Conservation (phyloP, 2,329 filamentous ascomycete species). For the Epichloe sp. region DNA sequence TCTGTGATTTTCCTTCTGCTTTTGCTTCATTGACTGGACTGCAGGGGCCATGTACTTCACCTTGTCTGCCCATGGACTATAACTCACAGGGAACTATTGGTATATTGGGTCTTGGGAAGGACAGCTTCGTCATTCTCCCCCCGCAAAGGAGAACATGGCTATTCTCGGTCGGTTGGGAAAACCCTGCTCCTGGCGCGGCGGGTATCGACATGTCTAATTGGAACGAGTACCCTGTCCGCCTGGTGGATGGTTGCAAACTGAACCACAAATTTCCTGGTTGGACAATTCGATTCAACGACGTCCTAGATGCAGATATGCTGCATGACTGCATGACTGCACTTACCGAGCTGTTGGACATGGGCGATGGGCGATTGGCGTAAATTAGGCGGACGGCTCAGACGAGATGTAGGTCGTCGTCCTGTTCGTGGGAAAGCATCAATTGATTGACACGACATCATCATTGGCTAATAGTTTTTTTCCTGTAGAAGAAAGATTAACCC, state of each 20-base stretch:
- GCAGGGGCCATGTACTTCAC: too few relatives aligned
- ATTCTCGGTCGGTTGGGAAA: constrained; percentile 1
- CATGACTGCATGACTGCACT: constrained; percentile 20
- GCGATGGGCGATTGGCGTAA: constrained; percentile 28
- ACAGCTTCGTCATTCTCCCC: too few relatives aligned
- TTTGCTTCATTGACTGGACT: too few relatives aligned
- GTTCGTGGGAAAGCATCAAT: too few relatives aligned
- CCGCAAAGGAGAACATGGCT: background rate
- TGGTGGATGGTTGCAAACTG: background rate
- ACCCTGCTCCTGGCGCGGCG: background rate
- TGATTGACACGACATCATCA: too few relatives aligned
- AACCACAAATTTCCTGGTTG: constrained; percentile 2
- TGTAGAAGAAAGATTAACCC: constrained; percentile 12
- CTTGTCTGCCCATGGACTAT: too few relatives aligned
- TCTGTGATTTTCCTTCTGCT: too few relatives aligned
- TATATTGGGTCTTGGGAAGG: too few relatives aligned
- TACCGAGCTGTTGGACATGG: constrained; percentile 22
- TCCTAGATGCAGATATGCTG: constrained; percentile 26
- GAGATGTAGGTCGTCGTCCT: constrained; percentile 16
- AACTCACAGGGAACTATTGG: too few relatives aligned
- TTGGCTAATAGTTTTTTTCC: background rate
- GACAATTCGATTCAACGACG: constrained; percentile 3
- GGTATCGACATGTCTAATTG: background rate
- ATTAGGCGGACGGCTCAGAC: constrained; percentile 28
- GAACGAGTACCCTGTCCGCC: constrained; percentile 1